Evolutionary conservation across 2,329 filamentous ascomycete genomes (phyloP).

Genomic region (Trichophyton benhamiae): DNA sequence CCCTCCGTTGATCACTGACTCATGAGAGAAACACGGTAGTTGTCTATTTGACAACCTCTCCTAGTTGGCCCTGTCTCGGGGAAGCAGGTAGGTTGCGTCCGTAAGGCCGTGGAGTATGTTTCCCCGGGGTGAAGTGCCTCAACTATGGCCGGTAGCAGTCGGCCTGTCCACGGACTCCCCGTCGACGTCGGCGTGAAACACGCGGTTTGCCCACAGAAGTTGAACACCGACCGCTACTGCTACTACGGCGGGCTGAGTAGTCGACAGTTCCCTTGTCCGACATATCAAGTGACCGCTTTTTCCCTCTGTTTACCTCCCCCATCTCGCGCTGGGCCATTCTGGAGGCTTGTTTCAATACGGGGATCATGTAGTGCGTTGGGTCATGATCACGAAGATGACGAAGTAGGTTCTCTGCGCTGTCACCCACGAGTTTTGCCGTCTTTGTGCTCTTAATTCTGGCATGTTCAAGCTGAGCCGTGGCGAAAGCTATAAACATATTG

Average conservation of each 20-base stretch:
- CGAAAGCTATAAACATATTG: conserved; percentile 19
- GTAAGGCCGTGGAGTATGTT: neutral
- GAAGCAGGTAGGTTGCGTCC: neutral
- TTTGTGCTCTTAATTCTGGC: conserved; percentile 16
- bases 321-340: conserved; percentile 19
- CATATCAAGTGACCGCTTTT: conserved; percentile 8
- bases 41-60: neutral
- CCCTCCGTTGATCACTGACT: neutral
- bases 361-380: conserved; percentile 19
- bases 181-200: neutral
- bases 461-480: conserved; percentile 28
- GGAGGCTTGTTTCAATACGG: conserved; percentile 25
- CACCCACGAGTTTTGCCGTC: conserved; percentile 22
- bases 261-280: neutral
- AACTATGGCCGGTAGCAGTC: conserved; percentile 20
- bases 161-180: conserved; percentile 9
- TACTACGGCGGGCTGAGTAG: neutral
- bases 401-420: conserved; percentile 33
- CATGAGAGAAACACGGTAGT: too few species aligned
- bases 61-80: neutral
- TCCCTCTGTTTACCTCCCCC: conserved; percentile 17
- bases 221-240: neutral
- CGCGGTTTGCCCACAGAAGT: neutral
- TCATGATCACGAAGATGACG: conserved; percentile 21
- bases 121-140: too few species aligned